A percentile compares a stretch with the other conserved stretches of the same genome.
phyloP scores from a whole-genome alignment of 495 filamentous ascomycete genomes.

The Xylaria longipes region DNA sequence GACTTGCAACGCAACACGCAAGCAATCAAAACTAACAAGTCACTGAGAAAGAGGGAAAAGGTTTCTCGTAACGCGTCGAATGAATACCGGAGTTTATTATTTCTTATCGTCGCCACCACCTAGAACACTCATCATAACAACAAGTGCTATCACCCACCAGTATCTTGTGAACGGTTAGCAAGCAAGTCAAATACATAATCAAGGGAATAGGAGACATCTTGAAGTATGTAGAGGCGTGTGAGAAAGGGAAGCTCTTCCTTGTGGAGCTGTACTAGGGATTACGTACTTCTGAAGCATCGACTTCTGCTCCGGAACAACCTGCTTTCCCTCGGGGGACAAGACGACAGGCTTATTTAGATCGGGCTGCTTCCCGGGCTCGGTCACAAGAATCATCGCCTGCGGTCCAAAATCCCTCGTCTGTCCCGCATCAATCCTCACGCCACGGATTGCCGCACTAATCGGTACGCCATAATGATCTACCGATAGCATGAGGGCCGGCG shows the following conservation, averaged over 20 bases:
- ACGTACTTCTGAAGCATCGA: conserved; percentile 74
- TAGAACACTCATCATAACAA: conserved; percentile 43
- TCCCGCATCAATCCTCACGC: conserved; percentile 59
- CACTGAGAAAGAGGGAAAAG: background rate
- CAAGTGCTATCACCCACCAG: conserved; percentile 59
- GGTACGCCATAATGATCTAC: conserved; percentile 49
- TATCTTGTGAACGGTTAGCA: conserved; percentile 52
- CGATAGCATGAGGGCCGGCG: conserved; percentile 54
- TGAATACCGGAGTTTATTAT: conserved; percentile 32
- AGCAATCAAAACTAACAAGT: conserved; percentile 10
- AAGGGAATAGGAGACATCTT: background rate
- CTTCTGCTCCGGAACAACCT: conserved; percentile 65
- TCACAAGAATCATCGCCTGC: conserved; percentile 57
- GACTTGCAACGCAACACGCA: background rate
- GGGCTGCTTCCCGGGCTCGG: conserved; percentile 58
- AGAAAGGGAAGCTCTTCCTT: background rate
- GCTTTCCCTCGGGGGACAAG: conserved; percentile 65
- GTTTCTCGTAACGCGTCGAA: background rate
- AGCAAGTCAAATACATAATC: conserved; percentile 29
- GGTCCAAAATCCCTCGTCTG: conserved; percentile 63
- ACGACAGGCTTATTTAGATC: conserved; percentile 71
- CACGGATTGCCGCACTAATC: conserved; percentile 38
- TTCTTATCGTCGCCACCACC: conserved; percentile 52
- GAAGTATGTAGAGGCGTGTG: background rate
- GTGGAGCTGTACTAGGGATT: background rate